Conservation (phyloP, 176 grass and related monocot species). For the Metroxylon sagu region DNA sequence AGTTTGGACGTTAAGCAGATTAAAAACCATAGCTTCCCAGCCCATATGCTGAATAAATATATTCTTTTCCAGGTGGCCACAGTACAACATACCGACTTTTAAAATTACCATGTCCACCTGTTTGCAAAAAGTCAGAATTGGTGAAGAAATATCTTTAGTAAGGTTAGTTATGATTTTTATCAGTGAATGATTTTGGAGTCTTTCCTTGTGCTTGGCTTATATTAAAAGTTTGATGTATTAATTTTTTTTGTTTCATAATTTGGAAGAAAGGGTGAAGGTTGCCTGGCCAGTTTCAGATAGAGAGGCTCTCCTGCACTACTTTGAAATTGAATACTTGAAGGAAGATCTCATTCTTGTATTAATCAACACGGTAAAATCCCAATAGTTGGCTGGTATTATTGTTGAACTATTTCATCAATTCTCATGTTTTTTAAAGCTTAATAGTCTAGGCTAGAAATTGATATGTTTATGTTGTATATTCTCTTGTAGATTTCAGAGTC, state of each 20-base stretch:
- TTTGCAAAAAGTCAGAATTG: conserved; percentile 80
- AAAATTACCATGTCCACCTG: conserved; percentile 54
- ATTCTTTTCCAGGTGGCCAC: conserved; percentile 73
- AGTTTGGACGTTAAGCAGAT: too few species aligned
- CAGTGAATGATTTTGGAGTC: too few species aligned
- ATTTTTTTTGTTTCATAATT: conserved; percentile 57
- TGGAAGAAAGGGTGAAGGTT: conserved; percentile 97
- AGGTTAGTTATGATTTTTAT: conserved; percentile 45
- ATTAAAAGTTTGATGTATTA: conserved; percentile 21
- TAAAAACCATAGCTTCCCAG: neutral
- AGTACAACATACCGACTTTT: conserved; percentile 87
- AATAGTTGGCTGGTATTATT: neutral
- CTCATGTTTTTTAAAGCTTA: conserved; percentile 4
- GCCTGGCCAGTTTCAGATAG: conserved; percentile 95
- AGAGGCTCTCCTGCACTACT: conserved; percentile 91
- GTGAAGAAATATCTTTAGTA: conserved; percentile 89
- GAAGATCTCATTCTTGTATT: conserved; percentile 92
- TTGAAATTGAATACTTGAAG: conserved; percentile 77
- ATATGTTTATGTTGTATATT: conserved; percentile 6
- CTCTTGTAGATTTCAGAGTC: conserved; percentile 58
- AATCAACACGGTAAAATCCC: conserved; percentile 62
- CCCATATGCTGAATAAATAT: conserved; percentile 12
- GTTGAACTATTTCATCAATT: neutral
- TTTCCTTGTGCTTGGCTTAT: neutral
- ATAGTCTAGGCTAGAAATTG: conserved; percentile 11